Percentiles rank a stretch among this genome's conserved stretches.
phyloP scores from a whole-genome alignment of 768 basidiomycete genomes.

The Rhodotorula babjevae region DNA sequence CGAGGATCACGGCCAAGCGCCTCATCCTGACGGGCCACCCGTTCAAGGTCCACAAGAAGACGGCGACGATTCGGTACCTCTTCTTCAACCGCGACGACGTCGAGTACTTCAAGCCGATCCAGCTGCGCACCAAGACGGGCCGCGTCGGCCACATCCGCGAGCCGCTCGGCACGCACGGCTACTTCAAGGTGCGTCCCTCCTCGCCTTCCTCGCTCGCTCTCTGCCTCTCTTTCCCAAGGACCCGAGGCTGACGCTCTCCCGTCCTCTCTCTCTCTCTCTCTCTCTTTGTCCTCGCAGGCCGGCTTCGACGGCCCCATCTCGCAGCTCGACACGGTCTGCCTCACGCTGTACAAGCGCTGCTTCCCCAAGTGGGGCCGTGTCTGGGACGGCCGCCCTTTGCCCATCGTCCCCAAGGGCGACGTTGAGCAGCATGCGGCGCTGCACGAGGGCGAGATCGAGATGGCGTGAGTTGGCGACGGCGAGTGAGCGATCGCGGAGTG shows the following conservation, averaged over 20 bases:
- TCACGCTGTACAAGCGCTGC: constrained; percentile 90
- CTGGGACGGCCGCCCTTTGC: constrained; percentile 29
- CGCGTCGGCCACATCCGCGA: constrained; percentile 82
- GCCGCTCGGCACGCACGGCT: constrained; percentile 92
- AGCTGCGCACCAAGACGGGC: constrained; percentile 86
- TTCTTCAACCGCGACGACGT: constrained; percentile 94
- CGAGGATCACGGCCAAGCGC: constrained; percentile 86
- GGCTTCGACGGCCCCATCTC: constrained; percentile 71
- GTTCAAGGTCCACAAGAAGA: constrained; percentile 93
- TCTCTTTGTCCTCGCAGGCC: constrained; percentile 8
- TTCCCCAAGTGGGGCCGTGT: constrained; percentile 74
- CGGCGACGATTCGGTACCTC: constrained; percentile 96
- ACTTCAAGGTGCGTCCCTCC: constrained; percentile 81
- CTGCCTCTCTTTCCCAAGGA: too few relatives aligned
- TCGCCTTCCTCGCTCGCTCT: background rate
- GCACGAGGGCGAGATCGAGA: constrained; percentile 9
- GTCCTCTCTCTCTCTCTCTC: background rate
- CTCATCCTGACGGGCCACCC: constrained; percentile 92
- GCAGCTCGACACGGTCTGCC: constrained; percentile 95
- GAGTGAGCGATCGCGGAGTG: too few relatives aligned
- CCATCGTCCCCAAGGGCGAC: constrained; percentile 26
- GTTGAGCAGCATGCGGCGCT: constrained; percentile 1
- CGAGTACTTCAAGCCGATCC: constrained; percentile 85
- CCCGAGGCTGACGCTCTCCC: background rate
- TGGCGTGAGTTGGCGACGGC: background rate